Base-by-base conservation (phyloP, 345 rosid genomes). In the Gossypium longicalyx region DNA sequence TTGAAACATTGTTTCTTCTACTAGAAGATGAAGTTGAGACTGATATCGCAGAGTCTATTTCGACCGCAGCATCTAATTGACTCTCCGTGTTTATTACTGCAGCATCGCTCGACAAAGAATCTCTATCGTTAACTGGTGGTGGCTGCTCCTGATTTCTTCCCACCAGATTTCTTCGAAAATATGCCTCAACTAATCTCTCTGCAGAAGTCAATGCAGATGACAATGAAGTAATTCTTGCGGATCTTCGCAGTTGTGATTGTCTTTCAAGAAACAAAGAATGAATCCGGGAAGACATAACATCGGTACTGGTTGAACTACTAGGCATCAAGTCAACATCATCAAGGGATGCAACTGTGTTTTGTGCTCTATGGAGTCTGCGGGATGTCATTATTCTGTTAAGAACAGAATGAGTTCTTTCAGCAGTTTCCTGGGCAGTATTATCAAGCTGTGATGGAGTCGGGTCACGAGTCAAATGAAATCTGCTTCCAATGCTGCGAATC, bases 111-210 rank as follows among this genome's bases (percentile, higher is more conserved):
- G 91, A 89, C 80, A 86, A 83, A 27, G 91, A 89, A 78, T 86
- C 94, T 64, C 88, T 83, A 83, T 94, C 97, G 78, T 90, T 93
- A 72, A 85, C 93, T 12, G 86, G 78, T n/a, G 84, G 85, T 71
- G 98, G 86, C 72, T 85, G 94, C 78, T 88, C 95, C 64, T 82
- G 90, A 84, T 79, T 92, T 79, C 97, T 86, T 74, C 86, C 93
- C 53, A 69, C 29, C 54, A 87, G 77, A 75, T 12, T 23, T 29
- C 62, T 22, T 22, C 15, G 38, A 59, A 59, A 59, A 25, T 59
- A 59, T 23, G 29, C 63, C 63, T 59, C 63, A 12, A 25, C 38
- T 12, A 59, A 23, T 34, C 90, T 75, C 77, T 89, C 94, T 29
- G 91, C 81, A 0, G 97, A 82, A 70, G 80, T 81, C 74, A 84